Conservation (phyloP, 2,329 filamentous ascomycete genomes). For the Sporothrix pseudoabietina region DNA sequence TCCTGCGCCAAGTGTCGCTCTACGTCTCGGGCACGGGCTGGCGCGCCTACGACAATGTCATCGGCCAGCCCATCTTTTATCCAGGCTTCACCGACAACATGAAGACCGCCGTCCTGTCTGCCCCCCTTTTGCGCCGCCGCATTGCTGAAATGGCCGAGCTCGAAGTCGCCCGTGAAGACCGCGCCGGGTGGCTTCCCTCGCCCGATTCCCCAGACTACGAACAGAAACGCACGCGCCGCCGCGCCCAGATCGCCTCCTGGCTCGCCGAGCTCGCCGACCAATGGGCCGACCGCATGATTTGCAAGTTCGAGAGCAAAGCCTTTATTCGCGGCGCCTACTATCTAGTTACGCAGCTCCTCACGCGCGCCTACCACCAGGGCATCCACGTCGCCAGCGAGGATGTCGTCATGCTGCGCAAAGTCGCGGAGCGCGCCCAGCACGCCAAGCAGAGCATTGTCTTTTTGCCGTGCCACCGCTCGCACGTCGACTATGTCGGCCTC, state of each 20-base stretch:
- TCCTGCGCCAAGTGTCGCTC: slow-evolving; percentile 88
- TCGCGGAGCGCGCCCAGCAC: slow-evolving; percentile 78
- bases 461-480: slow-evolving; percentile 88
- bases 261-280: slow-evolving; percentile 80
- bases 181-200: slow-evolving; percentile 66
- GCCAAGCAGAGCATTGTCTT: slow-evolving; percentile 97
- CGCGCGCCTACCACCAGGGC: slow-evolving; percentile 91
- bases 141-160: slow-evolving; percentile 76
- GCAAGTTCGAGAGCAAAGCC: slow-evolving; percentile 93
- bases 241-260: slow-evolving; percentile 68
- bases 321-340: slow-evolving; percentile 96
- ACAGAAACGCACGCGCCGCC: slow-evolving; percentile 56
- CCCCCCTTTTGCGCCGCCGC: slow-evolving; percentile 71
- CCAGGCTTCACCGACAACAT: slow-evolving; percentile 89
- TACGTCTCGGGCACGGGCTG: slow-evolving; percentile 93
- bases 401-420: slow-evolving; percentile 76
- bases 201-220: slow-evolving; percentile 45
- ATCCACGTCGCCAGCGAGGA: slow-evolving; percentile 97
- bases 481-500: slow-evolving; percentile 93
- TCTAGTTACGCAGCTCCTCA: slow-evolving; percentile 80
- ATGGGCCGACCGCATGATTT: slow-evolving; percentile 94
- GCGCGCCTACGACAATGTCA: slow-evolving; percentile 87
- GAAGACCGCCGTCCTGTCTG: slow-evolving; percentile 74
- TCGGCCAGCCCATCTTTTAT: slow-evolving; percentile 94
- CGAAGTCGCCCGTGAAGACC: slow-evolving; percentile 73